A percentile compares a stretch with the other conserved stretches of the same genome.
Conservation (phyloP, 371 early-diverging fungal genomes). For the Mucor velutinosus region DNA sequence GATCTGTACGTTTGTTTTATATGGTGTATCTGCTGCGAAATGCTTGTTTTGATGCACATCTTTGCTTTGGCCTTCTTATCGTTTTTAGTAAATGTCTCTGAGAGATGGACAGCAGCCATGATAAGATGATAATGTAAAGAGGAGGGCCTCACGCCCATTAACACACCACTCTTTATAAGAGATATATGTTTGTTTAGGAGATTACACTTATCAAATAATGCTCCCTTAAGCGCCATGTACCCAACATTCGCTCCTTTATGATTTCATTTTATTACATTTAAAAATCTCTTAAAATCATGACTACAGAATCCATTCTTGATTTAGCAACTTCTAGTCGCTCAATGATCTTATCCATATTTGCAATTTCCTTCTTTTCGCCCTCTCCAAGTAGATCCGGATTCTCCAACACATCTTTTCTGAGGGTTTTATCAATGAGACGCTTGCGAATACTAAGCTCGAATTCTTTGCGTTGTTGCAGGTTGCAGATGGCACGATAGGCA, state of each 20-base stretch:
- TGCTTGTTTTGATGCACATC: background rate
- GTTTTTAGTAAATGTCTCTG: background rate
- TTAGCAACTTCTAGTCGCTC: constrained; percentile 63
- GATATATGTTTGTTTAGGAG: background rate
- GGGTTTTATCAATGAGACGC: constrained; percentile 73
- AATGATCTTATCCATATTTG: constrained; percentile 50
- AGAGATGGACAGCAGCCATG: background rate
- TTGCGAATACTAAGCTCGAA: constrained; percentile 62
- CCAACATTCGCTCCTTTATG: background rate
- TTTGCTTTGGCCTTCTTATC: background rate
- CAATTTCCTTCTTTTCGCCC: constrained; percentile 60
- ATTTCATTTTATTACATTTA: constrained; percentile 23
- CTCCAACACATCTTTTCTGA: constrained; percentile 74
- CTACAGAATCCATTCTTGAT: constrained; percentile 66
- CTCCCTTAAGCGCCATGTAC: background rate
- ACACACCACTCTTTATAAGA: background rate
- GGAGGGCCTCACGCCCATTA: background rate
- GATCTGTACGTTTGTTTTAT: background rate
- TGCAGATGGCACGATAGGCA: constrained; percentile 66
- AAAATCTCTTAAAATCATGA: constrained; percentile 72
- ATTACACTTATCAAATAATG: background rate
- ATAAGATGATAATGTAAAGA: background rate
- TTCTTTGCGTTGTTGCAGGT: constrained; percentile 69
- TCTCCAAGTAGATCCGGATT: constrained; percentile 62
- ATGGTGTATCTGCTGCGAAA: background rate